Base-by-base conservation (phyloP, 306 rosid genomes). In the Cicer judaicum region DNA sequence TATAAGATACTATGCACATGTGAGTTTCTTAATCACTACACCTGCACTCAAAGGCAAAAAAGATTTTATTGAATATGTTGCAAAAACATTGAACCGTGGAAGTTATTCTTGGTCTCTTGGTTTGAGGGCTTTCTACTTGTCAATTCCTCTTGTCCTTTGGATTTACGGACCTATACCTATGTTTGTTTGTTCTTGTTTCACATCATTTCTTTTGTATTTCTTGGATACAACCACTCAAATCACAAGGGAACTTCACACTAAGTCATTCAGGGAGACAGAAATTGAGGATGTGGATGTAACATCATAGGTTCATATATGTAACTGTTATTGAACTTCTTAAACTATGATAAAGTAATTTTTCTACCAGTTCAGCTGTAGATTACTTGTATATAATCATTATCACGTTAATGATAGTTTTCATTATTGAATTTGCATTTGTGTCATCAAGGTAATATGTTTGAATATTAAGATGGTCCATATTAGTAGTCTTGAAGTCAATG, bases 81-180 rank as follows among this genome's bases (percentile, higher is more conserved):
- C 87, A 1, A 85, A 85, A 76, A 82, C 81, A 74, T 84, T 94
- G 87, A 92, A 90, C 79, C 84, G 93, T 15, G 99, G 92, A 53
- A 90, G 97, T 81, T 9, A 59, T 70, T 86, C 93, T 82, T 94
- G 99, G 97, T 87, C 99, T 10, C 89, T 94, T 7, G 97, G 99
- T 5, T 60, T 94, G 73, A 64, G 99, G 72, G 90, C 99, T 12
- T 94, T 92, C 80, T 94, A 90, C 82, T 19, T 88, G 64, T 92
- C 99, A 44, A 73, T 94, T 78, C 89, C 99, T 62, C 95, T 92
- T 78, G 88, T 94, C 75, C 89, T 92, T 1, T 94, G 96, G 99
- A 90, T 90, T 54, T 92, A 90, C 76, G 97, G 97, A 2, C 96
- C 99, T 29, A 90, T 94, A 34, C 95, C 95, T 60, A 94, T 94